These are phyloP conservation scores for Aspergillus steynii DNA, from an alignment of 495 filamentous ascomycete species.

Conservation along the genomic window DNA sequence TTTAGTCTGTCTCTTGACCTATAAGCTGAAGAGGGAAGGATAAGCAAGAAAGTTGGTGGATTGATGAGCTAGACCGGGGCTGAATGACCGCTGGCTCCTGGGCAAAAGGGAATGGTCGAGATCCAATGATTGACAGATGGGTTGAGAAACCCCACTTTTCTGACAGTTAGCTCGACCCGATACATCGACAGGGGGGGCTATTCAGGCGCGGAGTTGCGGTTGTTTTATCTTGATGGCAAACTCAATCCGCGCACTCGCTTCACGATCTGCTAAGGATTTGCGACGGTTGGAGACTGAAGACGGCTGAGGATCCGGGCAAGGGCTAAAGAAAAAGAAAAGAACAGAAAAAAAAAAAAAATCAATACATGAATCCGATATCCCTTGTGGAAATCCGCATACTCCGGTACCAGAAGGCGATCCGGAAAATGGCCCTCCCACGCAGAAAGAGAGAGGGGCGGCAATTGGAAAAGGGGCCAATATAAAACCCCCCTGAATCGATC, in stretches of 20 bases:
- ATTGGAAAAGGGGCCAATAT: background rate
- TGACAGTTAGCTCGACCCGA: conserved; percentile 18
- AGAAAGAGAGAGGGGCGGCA: background rate
- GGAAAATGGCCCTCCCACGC: background rate
- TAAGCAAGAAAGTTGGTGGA: conserved; percentile 11
- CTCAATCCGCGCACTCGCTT: conserved; percentile 14
- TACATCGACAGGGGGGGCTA: conserved; percentile 17
- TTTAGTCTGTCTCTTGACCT: conserved; percentile 9
- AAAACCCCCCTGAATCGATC: background rate
- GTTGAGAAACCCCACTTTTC: conserved; percentile 22
- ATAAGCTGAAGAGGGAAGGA: conserved; percentile 15
- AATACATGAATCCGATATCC: background rate
- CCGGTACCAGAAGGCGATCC: background rate
- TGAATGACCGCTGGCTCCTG: conserved; percentile 15
- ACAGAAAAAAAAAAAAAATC: background rate
- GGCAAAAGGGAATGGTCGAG: conserved; percentile 19
- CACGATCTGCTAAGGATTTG: conserved; percentile 1
- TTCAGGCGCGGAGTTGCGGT: conserved; percentile 8
- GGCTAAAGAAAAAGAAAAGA: background rate
- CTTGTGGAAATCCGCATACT: too few relatives aligned
- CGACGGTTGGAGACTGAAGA: background rate
- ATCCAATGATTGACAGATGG: conserved; percentile 29
- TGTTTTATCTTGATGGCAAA: conserved; percentile 14
- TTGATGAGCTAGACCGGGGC: conserved; percentile 19
- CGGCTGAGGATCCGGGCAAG: too few relatives aligned